Percentiles rank a stretch among this genome's conserved stretches.
These are phyloP conservation scores for Cylindrodendrum hubeiense DNA, from an alignment of 2,329 filamentous ascomycete species.

Conservation along the genomic window DNA sequence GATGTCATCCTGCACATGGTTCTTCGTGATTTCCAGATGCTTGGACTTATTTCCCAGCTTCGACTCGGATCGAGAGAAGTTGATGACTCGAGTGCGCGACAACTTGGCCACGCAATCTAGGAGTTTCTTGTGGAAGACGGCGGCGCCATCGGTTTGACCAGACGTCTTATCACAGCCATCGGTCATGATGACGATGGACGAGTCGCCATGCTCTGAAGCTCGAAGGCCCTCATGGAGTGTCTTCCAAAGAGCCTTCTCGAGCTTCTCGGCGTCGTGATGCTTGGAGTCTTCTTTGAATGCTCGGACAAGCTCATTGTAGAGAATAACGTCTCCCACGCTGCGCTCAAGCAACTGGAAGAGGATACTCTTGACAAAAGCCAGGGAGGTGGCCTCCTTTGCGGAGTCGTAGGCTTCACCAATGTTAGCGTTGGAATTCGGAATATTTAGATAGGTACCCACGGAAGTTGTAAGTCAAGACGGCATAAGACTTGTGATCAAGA, in stretches of 20 bases:
- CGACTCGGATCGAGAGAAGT: constrained; percentile 50
- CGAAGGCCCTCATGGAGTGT: constrained; percentile 49
- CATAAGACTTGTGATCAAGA: constrained; percentile 50
- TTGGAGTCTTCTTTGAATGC: constrained; percentile 43
- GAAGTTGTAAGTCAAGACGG: constrained; percentile 53
- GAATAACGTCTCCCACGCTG: constrained; percentile 51
- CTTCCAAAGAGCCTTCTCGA: constrained; percentile 50
- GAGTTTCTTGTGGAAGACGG: constrained; percentile 48
- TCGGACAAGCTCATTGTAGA: constrained; percentile 48
- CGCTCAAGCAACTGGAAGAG: constrained; percentile 54
- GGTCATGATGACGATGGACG: constrained; percentile 49
- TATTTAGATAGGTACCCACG: constrained; percentile 40
- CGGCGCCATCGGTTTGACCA: constrained; percentile 40
- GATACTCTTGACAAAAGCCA: constrained; percentile 52
- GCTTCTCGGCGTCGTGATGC: constrained; percentile 38
- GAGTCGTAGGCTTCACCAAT: constrained; percentile 44
- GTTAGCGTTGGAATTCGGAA: background rate
- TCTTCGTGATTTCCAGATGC: constrained; percentile 48
- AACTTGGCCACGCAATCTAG: constrained; percentile 46
- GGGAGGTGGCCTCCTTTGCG: constrained; percentile 44
- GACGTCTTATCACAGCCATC: constrained; percentile 54
- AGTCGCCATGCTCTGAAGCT: constrained; percentile 44
- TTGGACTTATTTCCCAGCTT: constrained; percentile 47
- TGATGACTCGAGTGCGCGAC: constrained; percentile 47
- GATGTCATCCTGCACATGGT: constrained; percentile 51